Evolutionary conservation across 2,329 filamentous ascomycete genomes (phyloP).

Genomic region (Drechslerella dactyloides): DNA sequence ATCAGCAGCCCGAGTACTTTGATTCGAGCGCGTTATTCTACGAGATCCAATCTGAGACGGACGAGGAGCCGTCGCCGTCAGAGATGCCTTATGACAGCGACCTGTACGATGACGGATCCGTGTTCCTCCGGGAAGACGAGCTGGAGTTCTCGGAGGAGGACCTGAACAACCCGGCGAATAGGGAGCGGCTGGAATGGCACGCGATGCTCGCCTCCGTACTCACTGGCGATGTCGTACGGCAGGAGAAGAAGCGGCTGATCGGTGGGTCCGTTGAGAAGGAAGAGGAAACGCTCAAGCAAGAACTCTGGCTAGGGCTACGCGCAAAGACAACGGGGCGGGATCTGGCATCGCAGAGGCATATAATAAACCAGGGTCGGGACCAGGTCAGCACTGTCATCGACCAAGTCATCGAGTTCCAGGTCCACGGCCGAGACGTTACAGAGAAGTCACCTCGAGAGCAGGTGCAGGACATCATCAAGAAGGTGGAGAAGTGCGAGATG

Average conservation of each 20-base stretch:
- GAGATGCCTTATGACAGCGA: conserved; percentile 83
- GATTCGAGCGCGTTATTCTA: conserved; percentile 62
- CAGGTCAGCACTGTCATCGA: conserved; percentile 78
- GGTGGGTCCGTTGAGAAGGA: conserved; percentile 74
- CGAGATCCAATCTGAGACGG: conserved; percentile 78
- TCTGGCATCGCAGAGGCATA: conserved; percentile 79
- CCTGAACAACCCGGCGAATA: conserved; percentile 81
- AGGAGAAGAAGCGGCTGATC: conserved; percentile 95
- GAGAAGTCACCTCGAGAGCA: conserved; percentile 87
- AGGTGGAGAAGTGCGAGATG: conserved; percentile 86
- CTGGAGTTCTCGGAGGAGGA: conserved; percentile 89
- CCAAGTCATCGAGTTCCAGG: conserved; percentile 88
- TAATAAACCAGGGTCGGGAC: conserved; percentile 82
- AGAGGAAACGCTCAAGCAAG: conserved; percentile 63
- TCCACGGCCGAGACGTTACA: conserved; percentile 89
- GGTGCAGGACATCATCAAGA: conserved; percentile 84
- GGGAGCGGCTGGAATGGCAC: conserved; percentile 95
- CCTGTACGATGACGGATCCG: conserved; percentile 76
- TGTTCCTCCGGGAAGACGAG: conserved; percentile 69
- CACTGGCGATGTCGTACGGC: conserved; percentile 93
- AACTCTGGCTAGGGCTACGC: conserved; percentile 86
- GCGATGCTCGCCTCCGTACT: conserved; percentile 95
- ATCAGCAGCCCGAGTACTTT: conserved; percentile 75
- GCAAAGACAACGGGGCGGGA: conserved; percentile 84
- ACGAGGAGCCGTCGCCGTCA: conserved; percentile 87